Evolutionary conservation across 192 early-diverging fungal genomes (phyloP), one percentile per base, ranked within the genome.

Genomic region (Dispira parvispora): DNA sequence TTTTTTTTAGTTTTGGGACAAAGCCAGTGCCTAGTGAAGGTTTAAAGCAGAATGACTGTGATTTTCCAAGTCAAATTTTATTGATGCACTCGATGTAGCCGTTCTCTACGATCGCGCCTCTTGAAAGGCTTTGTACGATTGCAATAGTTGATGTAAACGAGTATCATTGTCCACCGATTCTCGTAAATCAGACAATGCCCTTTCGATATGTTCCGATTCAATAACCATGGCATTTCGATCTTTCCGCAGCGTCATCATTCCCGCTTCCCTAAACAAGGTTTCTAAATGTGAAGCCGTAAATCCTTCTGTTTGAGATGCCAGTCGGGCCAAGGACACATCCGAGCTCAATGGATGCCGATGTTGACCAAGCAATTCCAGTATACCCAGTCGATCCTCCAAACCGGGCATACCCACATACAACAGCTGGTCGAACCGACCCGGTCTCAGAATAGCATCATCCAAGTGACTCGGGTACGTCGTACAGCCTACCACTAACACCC

Each of bases 401-500:
- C 67, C 66, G 10, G 87, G 87, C 46, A 82, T 68, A n/a, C 69
- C 68, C 1, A 89, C 62, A 55, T 92, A 86, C 14, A 98, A 64
- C 18, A 95, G 70, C 52, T 87, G 81, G 69, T 98, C 96, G 66
- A 98, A 82, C 42, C 96, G 73, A 77, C 83, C 87, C 63, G 87
- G 87, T 60, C 87, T 70, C 18, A 86, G 46, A 9, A 89, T 75
- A 0, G 87, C 87, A 68, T 89, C 92, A 63, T 99, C 96, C 50
- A 99, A 83, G 61, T 83, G 78, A 52, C 86, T 78, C 0, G 92
- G 85, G 50, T 86, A 74, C 67, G 94, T 99, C 0, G 96, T 96
- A 79, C 96, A 79, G 57, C 94, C 90, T 32, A 99, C 79, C 2
- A 95, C 85, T 46, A 98, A 74, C 3, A 99, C 91, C 0, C 83